Evolutionary conservation across 139 green algal species (phyloP), one percentile per base, ranked within the genome.

Genomic region (Picochlorum sp.): DNA sequence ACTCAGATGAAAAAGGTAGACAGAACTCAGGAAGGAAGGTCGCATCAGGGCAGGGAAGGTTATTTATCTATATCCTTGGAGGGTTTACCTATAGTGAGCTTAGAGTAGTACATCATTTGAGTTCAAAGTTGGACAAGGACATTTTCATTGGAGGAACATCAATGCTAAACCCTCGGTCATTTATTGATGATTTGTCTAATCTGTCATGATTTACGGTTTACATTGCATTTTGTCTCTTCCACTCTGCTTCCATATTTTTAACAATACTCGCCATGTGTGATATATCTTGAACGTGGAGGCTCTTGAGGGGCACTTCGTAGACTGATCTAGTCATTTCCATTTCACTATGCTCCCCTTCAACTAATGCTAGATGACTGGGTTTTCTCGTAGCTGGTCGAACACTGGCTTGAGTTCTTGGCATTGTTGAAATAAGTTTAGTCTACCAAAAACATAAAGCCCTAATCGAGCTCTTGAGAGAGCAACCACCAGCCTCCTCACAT

Each of bases 361-460:
- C 75, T 59, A 96, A 74, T 41, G 75, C 73, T 34, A 97, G 80
- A 72, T 92, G 70, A 24, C 76, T 82, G 14, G 92, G 92, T 15
- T 88, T 20, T 62, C 65, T 64, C 93, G 65, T 70, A 97, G 76
- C 67, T 86, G 83, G 65, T 60, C 58, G 66, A 98, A 94, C 3
- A 86, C 80, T 4, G 88, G 92, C 60, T 79, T 75, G 66, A 98
- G 82, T 84, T 98, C 92, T 65, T 87, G 92, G 80, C 91, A 97
- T 67, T 97, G 85, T 24, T 68, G 72, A 63, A 98, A 98, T 18
- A 98, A 81, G 41, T 47, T 7, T 45, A 73, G 67, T 30, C 83
- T 73, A 16, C 89, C 89, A 72, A 99, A 96, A n/a, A 97, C 63
- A 75, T 98, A 98, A 26, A 99, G 81, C 15, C 94, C 94, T 59